Evolutionary conservation across 169 alveolate genomes (phyloP).

Genomic region (Eimeria sp.): DNA sequence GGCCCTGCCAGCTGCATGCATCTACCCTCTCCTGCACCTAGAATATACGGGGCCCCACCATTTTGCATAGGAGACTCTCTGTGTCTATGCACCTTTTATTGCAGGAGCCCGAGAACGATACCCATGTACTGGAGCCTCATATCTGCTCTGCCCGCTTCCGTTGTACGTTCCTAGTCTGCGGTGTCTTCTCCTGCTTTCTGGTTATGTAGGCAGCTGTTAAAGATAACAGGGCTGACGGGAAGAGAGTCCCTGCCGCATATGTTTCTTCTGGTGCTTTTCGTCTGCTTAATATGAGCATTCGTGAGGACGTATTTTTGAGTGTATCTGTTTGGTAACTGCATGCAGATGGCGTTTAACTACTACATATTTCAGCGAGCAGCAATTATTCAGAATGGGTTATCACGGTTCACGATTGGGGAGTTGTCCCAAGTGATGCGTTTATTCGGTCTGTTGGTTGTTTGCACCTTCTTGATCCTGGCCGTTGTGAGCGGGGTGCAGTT

Average conservation of each 20-base stretch:
- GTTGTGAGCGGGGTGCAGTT: conserved; percentile 68
- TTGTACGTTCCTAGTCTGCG: conserved; percentile 6
- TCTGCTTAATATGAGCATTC: background rate
- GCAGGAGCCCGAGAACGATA: conserved; percentile 75
- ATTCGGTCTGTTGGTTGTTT: conserved; percentile 44
- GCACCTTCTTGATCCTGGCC: conserved; percentile 58
- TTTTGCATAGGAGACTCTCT: background rate
- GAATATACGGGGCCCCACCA: background rate
- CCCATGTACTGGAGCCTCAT: conserved; percentile 82
- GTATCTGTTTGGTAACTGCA: background rate
- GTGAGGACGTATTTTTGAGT: background rate
- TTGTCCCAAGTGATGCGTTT: conserved; percentile 70
- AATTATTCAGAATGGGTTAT: conserved; percentile 50
- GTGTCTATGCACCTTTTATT: background rate
- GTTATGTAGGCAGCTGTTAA: no score
- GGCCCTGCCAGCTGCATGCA: conserved; percentile 10
- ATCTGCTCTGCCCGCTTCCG: conserved; percentile 74
- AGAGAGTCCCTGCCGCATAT: no score
- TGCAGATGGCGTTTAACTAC: conserved; percentile 69
- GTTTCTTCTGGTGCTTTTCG: background rate
- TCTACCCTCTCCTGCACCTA: background rate
- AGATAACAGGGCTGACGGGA: no score
- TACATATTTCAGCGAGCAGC: conserved; percentile 67
- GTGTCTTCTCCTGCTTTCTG: background rate
- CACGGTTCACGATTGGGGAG: conserved; percentile 62